phyloP scores from a whole-genome alignment of 2,329 filamentous ascomycete genomes.

The Coccinonectria pachysandricola region DNA sequence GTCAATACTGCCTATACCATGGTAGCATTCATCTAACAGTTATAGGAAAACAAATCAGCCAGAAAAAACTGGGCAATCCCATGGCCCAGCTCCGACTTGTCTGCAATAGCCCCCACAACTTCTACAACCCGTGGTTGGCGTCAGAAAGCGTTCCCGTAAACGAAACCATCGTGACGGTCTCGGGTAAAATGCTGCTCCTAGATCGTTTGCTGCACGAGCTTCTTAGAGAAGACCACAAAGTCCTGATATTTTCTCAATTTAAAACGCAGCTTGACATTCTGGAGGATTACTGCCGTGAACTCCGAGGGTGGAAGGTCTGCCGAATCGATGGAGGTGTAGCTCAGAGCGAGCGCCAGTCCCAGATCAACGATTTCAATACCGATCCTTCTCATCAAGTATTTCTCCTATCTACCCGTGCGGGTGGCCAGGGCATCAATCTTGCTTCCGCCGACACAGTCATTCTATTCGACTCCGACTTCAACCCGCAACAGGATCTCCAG shows the following conservation, averaged over 20 bases:
- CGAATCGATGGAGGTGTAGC: conserved; percentile 85
- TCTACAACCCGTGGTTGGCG: conserved; percentile 79
- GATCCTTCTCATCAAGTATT: conserved; percentile 63
- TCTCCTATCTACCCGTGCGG: conserved; percentile 79
- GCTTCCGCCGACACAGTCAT: conserved; percentile 87
- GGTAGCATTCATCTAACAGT: conserved; percentile 15
- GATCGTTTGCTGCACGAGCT: conserved; percentile 74
- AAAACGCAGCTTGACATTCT: conserved; percentile 88
- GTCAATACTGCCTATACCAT: conserved; percentile 17
- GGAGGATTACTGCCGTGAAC: conserved; percentile 68
- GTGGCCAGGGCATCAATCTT: conserved; percentile 91
- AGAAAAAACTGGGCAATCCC: conserved; percentile 88
- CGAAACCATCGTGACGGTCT: conserved; percentile 73
- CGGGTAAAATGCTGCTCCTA: conserved; percentile 91
- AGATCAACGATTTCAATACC: conserved; percentile 65
- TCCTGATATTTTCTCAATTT: conserved; percentile 95
- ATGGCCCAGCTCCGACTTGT: conserved; percentile 84
- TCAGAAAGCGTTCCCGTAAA: conserved; percentile 54
- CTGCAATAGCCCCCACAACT: conserved; percentile 92
- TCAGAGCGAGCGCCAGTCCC: conserved; percentile 57
- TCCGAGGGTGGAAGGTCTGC: conserved; percentile 71
- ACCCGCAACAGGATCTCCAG: conserved; percentile 93
- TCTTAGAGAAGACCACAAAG: conserved; percentile 69
- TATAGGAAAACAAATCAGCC: conserved; percentile 68
- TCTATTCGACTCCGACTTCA: conserved; percentile 83